A percentile compares a stretch with the other conserved stretches of the same genome.
These are phyloP conservation scores for Ceratocystis variospora DNA, from an alignment of 2,329 filamentous ascomycete genomes.

Conservation along the genomic window DNA sequence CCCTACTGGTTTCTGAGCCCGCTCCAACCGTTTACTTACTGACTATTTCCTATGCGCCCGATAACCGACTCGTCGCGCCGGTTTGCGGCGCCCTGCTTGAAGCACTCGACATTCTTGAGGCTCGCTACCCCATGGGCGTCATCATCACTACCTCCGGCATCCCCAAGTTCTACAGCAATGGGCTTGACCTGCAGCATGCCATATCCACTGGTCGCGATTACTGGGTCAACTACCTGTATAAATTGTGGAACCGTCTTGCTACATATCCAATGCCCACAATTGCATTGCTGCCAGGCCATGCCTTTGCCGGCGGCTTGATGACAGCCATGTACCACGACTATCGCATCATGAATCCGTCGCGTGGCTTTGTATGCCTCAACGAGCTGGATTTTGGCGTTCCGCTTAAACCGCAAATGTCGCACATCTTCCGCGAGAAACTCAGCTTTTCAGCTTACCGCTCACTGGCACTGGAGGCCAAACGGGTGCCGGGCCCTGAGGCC, in stretches of 20 bases:
- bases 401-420: conserved; percentile 59
- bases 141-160: conserved; percentile 64
- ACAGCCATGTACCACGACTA: conserved; percentile 73
- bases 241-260: conserved; percentile 10
- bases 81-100: conserved; percentile 55
- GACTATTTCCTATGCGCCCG: conserved; percentile 54
- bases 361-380: conserved; percentile 67
- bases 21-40: conserved; percentile 53
- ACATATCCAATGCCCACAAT: conserved; percentile 68
- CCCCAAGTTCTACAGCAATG: conserved; percentile 70
- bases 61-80: conserved; percentile 59
- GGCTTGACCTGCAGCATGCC: conserved; percentile 63
- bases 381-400: conserved; percentile 68
- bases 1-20: conserved; percentile 49
- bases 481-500: conserved; percentile 51
- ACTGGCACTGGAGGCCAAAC: conserved; percentile 58
- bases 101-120: conserved; percentile 62
- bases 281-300: conserved; percentile 66
- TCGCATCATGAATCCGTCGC: conserved; percentile 55
- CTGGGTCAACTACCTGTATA: conserved; percentile 31
- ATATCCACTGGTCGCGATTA: conserved; percentile 45
- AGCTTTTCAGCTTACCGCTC: conserved; percentile 42
- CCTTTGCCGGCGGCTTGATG: conserved; percentile 73
- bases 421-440: conserved; percentile 60
- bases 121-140: conserved; percentile 50